A percentile compares a stretch with the other conserved stretches of the same genome.
These are phyloP conservation scores for Hordeum marinum DNA, from an alignment of 176 grass and related monocot genomes.

Conservation along the genomic window DNA sequence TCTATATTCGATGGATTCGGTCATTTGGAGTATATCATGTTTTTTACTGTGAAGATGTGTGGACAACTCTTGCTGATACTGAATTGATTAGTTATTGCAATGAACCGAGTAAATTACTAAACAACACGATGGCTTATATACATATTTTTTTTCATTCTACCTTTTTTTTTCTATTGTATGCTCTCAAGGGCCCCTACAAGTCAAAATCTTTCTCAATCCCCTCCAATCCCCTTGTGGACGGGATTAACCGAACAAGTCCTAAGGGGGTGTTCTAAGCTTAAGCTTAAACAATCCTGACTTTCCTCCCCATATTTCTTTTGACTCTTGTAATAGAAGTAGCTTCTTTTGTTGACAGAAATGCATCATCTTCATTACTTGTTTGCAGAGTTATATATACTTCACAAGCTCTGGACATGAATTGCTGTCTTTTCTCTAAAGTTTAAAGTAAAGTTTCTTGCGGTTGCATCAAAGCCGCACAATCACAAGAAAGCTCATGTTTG, in stretches of 20 bases:
- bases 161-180: neutral
- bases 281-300: neutral
- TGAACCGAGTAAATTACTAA: neutral
- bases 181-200: too few species aligned
- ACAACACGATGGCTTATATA: neutral
- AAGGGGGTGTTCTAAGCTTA: neutral
- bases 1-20: neutral
- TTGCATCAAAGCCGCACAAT: neutral
- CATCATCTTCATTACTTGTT: neutral
- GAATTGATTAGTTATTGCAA: neutral
- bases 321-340: neutral
- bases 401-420: neutral
- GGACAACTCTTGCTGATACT: neutral
- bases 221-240: too few species aligned
- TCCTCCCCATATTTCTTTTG: neutral
- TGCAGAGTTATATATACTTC: neutral
- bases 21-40: neutral
- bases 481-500: constrained; percentile 16
- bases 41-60: neutral
- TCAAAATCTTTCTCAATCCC: too few species aligned
- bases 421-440: neutral
- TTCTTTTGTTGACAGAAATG: neutral
- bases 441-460: neutral
- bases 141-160: neutral
- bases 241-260: neutral